Percentiles rank a stretch among this genome's conserved stretches.
Evolutionary conservation across 2,329 filamentous ascomycete species (phyloP).

Genomic region (Hypocrella siamensis): DNA sequence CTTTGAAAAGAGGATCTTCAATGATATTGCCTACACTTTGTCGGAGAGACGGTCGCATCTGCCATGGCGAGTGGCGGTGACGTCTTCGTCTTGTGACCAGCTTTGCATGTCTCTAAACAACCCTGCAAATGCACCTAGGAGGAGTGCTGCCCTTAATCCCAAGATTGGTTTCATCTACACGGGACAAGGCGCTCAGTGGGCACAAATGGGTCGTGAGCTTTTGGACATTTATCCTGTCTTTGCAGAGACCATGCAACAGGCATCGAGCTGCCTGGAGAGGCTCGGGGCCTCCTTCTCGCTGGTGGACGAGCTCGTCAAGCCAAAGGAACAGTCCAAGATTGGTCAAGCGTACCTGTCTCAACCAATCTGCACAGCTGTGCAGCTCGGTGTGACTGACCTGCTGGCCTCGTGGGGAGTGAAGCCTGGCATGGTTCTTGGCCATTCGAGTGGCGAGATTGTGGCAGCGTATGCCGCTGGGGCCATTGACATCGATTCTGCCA

Average conservation of each 20-base stretch:
- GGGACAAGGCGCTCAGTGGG: slow-evolving; percentile 23
- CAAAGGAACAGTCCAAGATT: slow-evolving; percentile 17
- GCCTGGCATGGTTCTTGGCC: slow-evolving; percentile 24
- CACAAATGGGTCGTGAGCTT: slow-evolving; percentile 21
- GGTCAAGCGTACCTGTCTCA: slow-evolving; percentile 25
- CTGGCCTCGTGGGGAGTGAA: slow-evolving; percentile 25
- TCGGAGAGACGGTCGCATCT: slow-evolving; percentile 27
- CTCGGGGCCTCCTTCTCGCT: slow-evolving; percentile 21
- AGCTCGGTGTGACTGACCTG: slow-evolving; percentile 28
- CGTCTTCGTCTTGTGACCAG: slow-evolving; percentile 26
- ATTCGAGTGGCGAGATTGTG: slow-evolving; percentile 32
- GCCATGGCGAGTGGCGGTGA: slow-evolving; percentile 26
- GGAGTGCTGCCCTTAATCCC: slow-evolving; percentile 6
- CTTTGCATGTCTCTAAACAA: slow-evolving; percentile 27
- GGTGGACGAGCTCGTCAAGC: slow-evolving; percentile 19
- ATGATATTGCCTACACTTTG: slow-evolving; percentile 31
- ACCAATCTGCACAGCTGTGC: slow-evolving; percentile 28
- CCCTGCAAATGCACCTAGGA: slow-evolving; percentile 5
- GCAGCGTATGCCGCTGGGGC: slow-evolving; percentile 29
- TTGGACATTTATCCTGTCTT: slow-evolving; percentile 19
- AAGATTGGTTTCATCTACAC: slow-evolving; percentile 20
- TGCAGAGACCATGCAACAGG: slow-evolving; percentile 13
- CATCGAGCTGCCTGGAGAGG: slow-evolving; percentile 15
- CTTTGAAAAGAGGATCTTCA: slow-evolving; percentile 26
- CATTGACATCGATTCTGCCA: slow-evolving; percentile 25